Percentiles rank a stretch among this genome's conserved stretches.
phyloP scores from a whole-genome alignment of 1,139 yeast genomes.

The Suhomyces bribrorum region DNA sequence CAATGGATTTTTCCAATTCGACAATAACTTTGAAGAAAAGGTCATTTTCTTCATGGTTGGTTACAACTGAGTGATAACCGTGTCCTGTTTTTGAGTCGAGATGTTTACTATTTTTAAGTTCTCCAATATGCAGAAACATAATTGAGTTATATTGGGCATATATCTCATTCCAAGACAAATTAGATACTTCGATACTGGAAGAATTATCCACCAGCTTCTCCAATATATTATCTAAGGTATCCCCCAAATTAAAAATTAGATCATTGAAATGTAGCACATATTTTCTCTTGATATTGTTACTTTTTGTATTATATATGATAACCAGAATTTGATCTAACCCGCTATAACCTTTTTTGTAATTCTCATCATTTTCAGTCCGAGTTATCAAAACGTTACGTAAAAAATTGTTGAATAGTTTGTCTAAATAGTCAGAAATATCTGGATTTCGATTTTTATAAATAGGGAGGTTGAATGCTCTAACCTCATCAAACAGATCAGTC shows the following conservation, averaged over 20 bases:
- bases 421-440: slow-evolving; percentile 38
- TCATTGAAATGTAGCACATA: slow-evolving; percentile 35
- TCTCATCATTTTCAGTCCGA: not conserved
- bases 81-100: slow-evolving; percentile 2
- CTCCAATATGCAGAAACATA: slow-evolving; percentile 34
- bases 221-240: slow-evolving; percentile 15
- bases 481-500: slow-evolving; percentile 35
- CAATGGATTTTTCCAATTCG: slow-evolving; percentile 28
- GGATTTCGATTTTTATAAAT: slow-evolving; percentile 48
- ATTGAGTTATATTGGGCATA: slow-evolving; percentile 34
- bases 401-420: slow-evolving; percentile 29
- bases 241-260: slow-evolving; percentile 21
- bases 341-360: slow-evolving; percentile 3
- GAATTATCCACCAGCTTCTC: slow-evolving; percentile 13
- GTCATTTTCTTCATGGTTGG: slow-evolving; percentile 14
- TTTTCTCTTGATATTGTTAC: slow-evolving; percentile 21
- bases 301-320: slow-evolving; percentile 26
- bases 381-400: slow-evolving; percentile 16
- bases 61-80: slow-evolving; percentile 4
- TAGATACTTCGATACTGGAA: slow-evolving; percentile 25
- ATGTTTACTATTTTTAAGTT: slow-evolving; percentile 18
- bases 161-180: slow-evolving; percentile 35
- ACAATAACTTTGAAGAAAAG: slow-evolving; percentile 33
- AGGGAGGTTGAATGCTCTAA: slow-evolving; percentile 41
- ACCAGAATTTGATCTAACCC: slow-evolving; percentile 25